Conservation (phyloP, 495 filamentous ascomycete species). For the Lentithecium fluviatile region DNA sequence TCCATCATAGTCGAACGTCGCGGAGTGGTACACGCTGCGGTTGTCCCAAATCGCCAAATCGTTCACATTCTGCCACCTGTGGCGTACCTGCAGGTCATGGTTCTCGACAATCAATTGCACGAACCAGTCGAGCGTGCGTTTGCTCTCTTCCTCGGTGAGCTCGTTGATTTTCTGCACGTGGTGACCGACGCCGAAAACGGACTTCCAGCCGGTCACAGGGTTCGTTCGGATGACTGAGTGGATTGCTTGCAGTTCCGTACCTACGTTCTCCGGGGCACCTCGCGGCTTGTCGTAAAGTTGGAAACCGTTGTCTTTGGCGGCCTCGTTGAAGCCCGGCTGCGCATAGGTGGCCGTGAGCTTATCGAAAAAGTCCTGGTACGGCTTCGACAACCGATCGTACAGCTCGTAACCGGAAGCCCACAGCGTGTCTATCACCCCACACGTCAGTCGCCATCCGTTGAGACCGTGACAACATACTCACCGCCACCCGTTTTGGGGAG, state of each 20-base stretch:
- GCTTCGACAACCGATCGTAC: slow-evolving; percentile 69
- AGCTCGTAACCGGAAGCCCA: slow-evolving; percentile 78
- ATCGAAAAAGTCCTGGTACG: slow-evolving; percentile 67
- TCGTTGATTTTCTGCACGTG: slow-evolving; percentile 66
- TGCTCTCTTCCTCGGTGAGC: slow-evolving; percentile 63
- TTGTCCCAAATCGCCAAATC: slow-evolving; percentile 77
- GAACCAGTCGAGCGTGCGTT: slow-evolving; percentile 63
- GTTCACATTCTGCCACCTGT: slow-evolving; percentile 49
- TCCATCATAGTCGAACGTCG: slow-evolving; percentile 63
- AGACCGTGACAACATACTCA: slow-evolving; percentile 38
- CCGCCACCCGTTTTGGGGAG: slow-evolving; percentile 73
- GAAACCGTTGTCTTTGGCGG: slow-evolving; percentile 57
- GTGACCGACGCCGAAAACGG: slow-evolving; percentile 62
- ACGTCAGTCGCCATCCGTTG: background rate
- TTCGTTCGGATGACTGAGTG: slow-evolving; percentile 80
- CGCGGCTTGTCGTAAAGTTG: slow-evolving; percentile 51
- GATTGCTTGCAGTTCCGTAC: slow-evolving; percentile 58
- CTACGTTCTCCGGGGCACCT: slow-evolving; percentile 68
- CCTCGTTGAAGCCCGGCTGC: slow-evolving; percentile 58
- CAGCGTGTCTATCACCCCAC: slow-evolving; percentile 57
- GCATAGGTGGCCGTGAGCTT: slow-evolving; percentile 64
- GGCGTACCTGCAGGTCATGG: slow-evolving; percentile 76
- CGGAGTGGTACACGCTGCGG: slow-evolving; percentile 65
- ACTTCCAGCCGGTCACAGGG: slow-evolving; percentile 78
- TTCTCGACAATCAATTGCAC: slow-evolving; percentile 66